Evolutionary conservation across 129 eudicot genomes (phyloP).

Genomic region (Tanacetum coccineum): DNA sequence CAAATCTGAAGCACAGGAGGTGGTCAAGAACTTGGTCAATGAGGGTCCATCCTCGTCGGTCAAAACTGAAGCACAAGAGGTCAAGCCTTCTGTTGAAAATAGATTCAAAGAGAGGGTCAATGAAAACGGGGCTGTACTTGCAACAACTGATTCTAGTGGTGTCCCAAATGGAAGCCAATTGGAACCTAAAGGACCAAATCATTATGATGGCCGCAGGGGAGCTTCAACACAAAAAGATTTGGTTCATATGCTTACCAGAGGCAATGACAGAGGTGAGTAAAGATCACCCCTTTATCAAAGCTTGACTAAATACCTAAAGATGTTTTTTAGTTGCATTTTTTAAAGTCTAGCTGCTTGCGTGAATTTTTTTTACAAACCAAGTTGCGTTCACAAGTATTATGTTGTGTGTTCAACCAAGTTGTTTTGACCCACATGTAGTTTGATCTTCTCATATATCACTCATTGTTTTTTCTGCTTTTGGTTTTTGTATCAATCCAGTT

Average conservation of each 20-base stretch:
- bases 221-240: constrained; percentile 28
- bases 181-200: constrained; percentile 12
- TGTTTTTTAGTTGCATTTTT: too few relatives aligned
- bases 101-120: constrained; percentile 33
- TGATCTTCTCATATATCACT: too few relatives aligned
- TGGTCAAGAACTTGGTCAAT: constrained; percentile 1
- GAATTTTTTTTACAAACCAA: not conserved
- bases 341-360: too few relatives aligned
- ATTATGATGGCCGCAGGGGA: constrained; percentile 3
- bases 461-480: too few relatives aligned
- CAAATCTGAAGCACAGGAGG: constrained; percentile 22
- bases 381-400: too few relatives aligned
- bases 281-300: too few relatives aligned
- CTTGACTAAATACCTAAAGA: too few relatives aligned
- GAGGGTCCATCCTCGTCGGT: constrained; percentile 1
- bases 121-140: constrained; percentile 34
- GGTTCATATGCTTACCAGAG: constrained; percentile 62
- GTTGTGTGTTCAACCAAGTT: not conserved
- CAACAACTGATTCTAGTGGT: constrained; percentile 23
- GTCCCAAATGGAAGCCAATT: constrained; percentile 19
- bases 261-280: constrained; percentile 60
- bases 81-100: not conserved
- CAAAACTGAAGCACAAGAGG: not conserved
- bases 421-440: constrained; percentile 12
- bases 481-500: too few relatives aligned